These are phyloP conservation scores for Aspergillus fijiensis DNA, from an alignment of 2,329 filamentous ascomycete species.

Conservation along the genomic window DNA sequence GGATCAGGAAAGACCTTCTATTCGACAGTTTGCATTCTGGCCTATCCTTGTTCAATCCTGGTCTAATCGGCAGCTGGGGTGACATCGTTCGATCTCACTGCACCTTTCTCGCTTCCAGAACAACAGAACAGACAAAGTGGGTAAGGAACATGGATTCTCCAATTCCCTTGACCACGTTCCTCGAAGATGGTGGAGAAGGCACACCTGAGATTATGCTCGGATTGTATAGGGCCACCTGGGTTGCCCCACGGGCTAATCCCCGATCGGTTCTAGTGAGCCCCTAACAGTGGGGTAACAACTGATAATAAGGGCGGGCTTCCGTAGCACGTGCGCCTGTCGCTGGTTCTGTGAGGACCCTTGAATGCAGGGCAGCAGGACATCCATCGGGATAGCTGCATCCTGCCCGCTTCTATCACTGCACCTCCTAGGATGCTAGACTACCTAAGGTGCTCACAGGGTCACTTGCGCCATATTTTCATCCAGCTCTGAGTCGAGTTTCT, in stretches of 20 bases:
- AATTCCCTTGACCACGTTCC: neutral
- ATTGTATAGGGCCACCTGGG: neutral
- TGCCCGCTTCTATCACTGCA: no score
- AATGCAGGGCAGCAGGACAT: no score
- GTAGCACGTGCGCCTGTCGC: conserved; percentile 5
- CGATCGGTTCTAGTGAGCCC: neutral
- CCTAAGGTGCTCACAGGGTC: neutral
- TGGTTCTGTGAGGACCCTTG: conserved; percentile 1
- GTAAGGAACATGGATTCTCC: neutral
- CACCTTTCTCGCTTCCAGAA: neutral
- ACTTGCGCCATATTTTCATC: neutral
- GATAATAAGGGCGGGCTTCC: neutral
- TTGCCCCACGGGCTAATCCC: neutral
- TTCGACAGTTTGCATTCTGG: conserved; percentile 8
- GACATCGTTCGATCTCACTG: neutral
- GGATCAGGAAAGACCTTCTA: conserved; percentile 9
- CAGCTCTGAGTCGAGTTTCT: neutral
- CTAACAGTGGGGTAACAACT: neutral
- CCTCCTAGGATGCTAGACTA: no score
- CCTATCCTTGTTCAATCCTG: neutral
- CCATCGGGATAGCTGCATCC: neutral
- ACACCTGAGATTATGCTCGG: neutral
- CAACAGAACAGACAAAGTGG: neutral
- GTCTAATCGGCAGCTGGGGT: neutral
- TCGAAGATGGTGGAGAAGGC: neutral